Percentiles rank a stretch among this genome's conserved stretches.
These are phyloP conservation scores for Gossypium bickii DNA, from an alignment of 345 rosid genomes.

Conservation along the genomic window DNA sequence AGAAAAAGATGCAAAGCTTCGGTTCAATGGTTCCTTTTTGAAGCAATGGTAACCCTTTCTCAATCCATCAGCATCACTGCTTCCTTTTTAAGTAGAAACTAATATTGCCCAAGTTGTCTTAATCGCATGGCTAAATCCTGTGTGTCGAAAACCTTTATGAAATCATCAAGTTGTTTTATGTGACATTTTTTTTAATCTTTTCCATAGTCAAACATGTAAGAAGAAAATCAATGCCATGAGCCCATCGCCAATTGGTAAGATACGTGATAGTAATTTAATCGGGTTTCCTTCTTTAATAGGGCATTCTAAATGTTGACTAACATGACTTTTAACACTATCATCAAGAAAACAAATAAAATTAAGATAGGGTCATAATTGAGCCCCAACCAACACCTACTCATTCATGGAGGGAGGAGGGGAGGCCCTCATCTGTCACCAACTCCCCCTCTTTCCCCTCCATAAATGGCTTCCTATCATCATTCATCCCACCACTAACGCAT, in stretches of 20 bases:
- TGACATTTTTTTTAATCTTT: neutral
- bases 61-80: neutral
- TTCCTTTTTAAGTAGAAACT: neutral
- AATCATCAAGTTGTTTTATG: neutral
- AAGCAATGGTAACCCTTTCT: neutral
- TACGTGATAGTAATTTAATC: no score
- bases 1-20: neutral
- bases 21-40: neutral
- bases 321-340: no score
- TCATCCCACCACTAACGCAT: constrained; percentile 16
- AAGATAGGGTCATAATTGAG: constrained; percentile 16
- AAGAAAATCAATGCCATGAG: neutral
- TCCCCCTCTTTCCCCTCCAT: constrained; percentile 10
- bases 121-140: neutral
- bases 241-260: neutral
- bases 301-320: no score
- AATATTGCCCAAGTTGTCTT: neutral
- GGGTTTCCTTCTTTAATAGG: no score
- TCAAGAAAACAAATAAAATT: neutral
- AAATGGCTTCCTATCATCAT: constrained; percentile 27
- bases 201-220: neutral
- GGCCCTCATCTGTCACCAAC: constrained; percentile 35
- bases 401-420: constrained; percentile 5
- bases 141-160: neutral
- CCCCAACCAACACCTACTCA: constrained; percentile 18